Percentiles rank a stretch among this genome's conserved stretches.
phyloP scores from a whole-genome alignment of 148 eudicot species.

The Rhododendron griersonianum region DNA sequence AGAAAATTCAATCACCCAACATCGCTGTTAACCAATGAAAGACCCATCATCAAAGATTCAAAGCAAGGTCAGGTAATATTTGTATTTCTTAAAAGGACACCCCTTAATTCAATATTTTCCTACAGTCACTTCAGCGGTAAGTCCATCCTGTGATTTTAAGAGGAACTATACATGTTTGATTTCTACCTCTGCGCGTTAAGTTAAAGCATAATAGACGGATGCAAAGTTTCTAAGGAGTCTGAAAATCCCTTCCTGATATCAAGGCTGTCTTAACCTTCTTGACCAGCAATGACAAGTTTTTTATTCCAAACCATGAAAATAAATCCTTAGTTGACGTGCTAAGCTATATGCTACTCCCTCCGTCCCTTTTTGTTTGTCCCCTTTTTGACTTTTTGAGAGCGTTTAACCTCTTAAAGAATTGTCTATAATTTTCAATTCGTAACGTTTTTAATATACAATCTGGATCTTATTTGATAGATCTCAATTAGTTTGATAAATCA shows the following conservation, averaged over 20 bases:
- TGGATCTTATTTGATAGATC: too few relatives aligned
- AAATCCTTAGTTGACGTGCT: neutral
- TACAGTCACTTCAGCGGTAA: neutral
- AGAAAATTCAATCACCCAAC: neutral
- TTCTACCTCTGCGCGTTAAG: neutral
- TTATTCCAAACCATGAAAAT: neutral
- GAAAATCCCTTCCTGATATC: neutral
- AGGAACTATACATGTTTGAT: neutral
- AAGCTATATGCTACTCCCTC: neutral
- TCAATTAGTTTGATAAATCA: too few relatives aligned
- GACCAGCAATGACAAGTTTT: slow-evolving; percentile 6
- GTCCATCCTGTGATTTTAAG: neutral
- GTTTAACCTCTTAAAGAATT: too few relatives aligned
- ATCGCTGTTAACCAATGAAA: neutral
- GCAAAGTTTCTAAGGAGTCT: neutral
- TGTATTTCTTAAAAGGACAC: neutral
- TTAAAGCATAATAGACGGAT: neutral
- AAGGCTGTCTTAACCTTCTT: neutral
- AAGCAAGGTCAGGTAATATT: neutral
- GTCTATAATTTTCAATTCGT: too few relatives aligned
- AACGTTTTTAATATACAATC: too few relatives aligned
- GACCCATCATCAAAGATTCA: neutral
- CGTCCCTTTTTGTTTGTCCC: too few relatives aligned
- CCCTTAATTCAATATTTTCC: neutral
- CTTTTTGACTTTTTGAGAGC: too few relatives aligned